Evolutionary conservation across 108 stramenopile genomes (phyloP).

Genomic region (Bacterosira constricta): DNA sequence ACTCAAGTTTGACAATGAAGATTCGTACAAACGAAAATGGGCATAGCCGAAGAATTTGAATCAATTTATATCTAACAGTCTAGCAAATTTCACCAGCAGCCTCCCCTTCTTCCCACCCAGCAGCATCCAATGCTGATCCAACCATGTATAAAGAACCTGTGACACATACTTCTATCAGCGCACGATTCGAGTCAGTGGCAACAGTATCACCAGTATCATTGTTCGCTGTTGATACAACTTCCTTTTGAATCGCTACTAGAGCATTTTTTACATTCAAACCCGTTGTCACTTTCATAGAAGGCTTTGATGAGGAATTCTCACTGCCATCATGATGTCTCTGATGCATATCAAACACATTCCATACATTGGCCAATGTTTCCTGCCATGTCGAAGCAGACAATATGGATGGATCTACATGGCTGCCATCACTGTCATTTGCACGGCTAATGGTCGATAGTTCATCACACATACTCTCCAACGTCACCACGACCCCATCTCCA

Average conservation of each 20-base stretch:
- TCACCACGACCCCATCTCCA: background rate
- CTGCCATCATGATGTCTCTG: background rate
- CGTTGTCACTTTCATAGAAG: conserved; percentile 4
- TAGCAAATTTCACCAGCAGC: background rate
- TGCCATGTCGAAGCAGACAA: conserved; percentile 25
- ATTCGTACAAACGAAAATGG: background rate
- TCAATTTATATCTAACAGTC: background rate
- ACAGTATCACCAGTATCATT: conserved; percentile 5
- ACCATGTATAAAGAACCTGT: conserved; percentile 86
- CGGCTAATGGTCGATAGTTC: background rate
- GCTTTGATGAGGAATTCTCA: background rate
- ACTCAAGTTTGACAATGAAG: no score
- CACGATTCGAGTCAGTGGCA: background rate
- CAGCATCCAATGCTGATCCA: conserved; percentile 61
- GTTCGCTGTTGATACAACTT: background rate
- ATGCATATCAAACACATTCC: conserved; percentile 23
- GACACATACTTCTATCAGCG: conserved; percentile 57
- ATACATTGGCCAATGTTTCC: conserved; percentile 34
- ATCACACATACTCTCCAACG: conserved; percentile 24
- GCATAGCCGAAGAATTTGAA: background rate
- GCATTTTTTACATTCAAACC: conserved; percentile 67
- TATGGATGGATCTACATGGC: background rate
- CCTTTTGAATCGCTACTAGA: conserved; percentile 43
- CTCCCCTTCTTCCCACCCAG: conserved; percentile 55
- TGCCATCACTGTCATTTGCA: background rate